Evolutionary conservation across 805 yeast species (phyloP).

Genomic region (Saturnispora ahearnii): DNA sequence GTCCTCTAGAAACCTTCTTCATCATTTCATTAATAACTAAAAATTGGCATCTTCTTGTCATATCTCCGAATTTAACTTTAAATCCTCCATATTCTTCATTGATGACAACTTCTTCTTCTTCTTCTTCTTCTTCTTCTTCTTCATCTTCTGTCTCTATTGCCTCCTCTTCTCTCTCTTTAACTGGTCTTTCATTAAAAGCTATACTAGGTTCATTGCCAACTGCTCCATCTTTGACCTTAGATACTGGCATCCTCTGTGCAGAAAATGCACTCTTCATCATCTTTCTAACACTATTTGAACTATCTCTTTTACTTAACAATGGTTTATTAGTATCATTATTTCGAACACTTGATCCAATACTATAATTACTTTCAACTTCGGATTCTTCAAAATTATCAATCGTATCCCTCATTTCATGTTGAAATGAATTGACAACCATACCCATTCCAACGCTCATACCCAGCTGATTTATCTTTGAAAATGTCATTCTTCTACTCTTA

Average conservation of each 20-base stretch:
- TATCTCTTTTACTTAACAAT: not conserved
- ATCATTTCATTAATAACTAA: conserved; percentile 80
- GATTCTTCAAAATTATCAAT: conserved; percentile 2
- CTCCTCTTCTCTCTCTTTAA: not conserved
- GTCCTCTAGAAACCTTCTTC: conserved; percentile 29
- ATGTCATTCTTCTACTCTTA: not conserved
- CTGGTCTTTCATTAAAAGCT: conserved; percentile 27
- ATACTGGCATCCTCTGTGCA: conserved; percentile 62
- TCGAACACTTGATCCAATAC: not conserved
- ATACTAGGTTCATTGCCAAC: conserved; percentile 61
- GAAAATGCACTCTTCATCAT: conserved; percentile 30
- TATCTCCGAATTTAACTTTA: conserved; percentile 6
- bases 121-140: not conserved
- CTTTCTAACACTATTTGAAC: conserved; percentile 16
- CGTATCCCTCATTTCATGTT: conserved; percentile 2
- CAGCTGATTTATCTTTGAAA: conserved; percentile 8
- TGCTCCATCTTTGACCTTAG: conserved; percentile 59
- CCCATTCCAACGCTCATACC: conserved; percentile 13
- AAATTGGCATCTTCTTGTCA: conserved; percentile 46
- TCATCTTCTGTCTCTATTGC: not conserved
- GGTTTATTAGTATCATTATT: not conserved
- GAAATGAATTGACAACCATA: conserved; percentile 9
- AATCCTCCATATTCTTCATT: conserved; percentile 5
- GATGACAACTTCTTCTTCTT: not conserved
- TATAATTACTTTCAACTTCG: conserved; percentile 4